Evolutionary conservation across 2,329 filamentous ascomycete species (phyloP).

Genomic region (Knoxdaviesia proteae): DNA sequence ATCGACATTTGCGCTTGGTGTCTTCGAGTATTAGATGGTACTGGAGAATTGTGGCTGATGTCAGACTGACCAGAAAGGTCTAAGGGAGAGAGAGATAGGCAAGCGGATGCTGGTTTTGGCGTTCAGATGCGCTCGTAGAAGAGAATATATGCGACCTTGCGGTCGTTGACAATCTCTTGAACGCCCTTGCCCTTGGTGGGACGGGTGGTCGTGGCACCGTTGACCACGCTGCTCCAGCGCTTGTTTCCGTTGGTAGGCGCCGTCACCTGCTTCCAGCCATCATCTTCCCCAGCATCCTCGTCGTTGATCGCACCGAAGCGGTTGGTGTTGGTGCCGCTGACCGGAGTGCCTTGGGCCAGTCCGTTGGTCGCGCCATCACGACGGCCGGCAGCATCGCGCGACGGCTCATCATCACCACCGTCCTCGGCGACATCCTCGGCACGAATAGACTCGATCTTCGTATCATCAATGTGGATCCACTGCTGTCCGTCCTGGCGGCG

Average conservation of each 20-base stretch:
- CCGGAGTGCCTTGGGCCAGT: slow-evolving; percentile 3
- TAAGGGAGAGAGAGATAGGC: no score
- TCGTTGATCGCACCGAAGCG: slow-evolving; percentile 53
- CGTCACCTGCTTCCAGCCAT: slow-evolving; percentile 68
- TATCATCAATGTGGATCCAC: slow-evolving; percentile 94
- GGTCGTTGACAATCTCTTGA: slow-evolving; percentile 58
- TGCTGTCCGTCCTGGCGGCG: slow-evolving; percentile 83
- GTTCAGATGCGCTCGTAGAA: slow-evolving; percentile 66
- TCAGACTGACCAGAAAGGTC: no score
- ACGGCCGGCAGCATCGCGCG: slow-evolving; percentile 35
- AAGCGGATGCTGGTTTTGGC: not conserved
- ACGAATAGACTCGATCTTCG: slow-evolving; percentile 63
- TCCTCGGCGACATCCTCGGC: slow-evolving; percentile 78
- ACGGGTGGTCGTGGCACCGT: slow-evolving; percentile 32
- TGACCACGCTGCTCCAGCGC: slow-evolving; percentile 45
- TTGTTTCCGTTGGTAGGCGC: slow-evolving; percentile 43
- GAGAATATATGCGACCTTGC: slow-evolving; percentile 90
- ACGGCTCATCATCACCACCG: slow-evolving; percentile 55
- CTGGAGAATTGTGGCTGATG: no score
- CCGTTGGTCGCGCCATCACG: slow-evolving; percentile 25
- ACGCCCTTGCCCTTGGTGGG: slow-evolving; percentile 25
- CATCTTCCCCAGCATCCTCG: slow-evolving; percentile 44
- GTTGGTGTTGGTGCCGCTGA: slow-evolving; percentile 27
- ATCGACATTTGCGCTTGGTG: no score
- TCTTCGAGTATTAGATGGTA: no score